phyloP scores from a whole-genome alignment of 202 grass and related monocot species.

The Zizania palustris region DNA sequence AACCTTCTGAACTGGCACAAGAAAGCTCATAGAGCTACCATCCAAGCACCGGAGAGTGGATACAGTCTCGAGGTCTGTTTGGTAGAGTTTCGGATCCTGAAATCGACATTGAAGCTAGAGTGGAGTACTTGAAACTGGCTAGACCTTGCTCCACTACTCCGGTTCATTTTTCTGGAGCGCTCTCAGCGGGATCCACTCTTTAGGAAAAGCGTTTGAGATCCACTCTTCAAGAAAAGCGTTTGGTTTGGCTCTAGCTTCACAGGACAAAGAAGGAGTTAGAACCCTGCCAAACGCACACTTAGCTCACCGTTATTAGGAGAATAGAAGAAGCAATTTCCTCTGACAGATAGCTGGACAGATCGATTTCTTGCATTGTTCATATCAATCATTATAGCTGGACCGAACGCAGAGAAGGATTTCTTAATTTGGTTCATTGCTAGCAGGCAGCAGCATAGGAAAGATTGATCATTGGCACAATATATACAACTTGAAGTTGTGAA shows the following conservation, averaged over 20 bases:
- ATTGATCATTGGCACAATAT: neutral
- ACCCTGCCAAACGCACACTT: no score
- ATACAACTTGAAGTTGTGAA: neutral
- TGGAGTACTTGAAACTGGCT: no score
- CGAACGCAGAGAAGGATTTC: neutral
- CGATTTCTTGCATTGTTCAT: neutral
- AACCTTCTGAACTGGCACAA: slow-evolving; percentile 96
- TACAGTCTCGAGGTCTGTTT: no score
- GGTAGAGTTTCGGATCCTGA: no score
- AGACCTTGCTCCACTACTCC: no score
- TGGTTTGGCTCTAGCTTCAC: no score
- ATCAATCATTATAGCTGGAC: neutral
- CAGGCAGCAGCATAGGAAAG: neutral
- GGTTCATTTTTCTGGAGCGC: no score
- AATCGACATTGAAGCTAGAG: no score
- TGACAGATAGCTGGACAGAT: slow-evolving; percentile 28
- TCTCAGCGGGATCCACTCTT: no score
- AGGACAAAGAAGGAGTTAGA: no score
- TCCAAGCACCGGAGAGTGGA: slow-evolving; percentile 72
- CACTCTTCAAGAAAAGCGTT: no score
- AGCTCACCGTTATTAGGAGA: slow-evolving; percentile 72
- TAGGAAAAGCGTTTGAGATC: no score
- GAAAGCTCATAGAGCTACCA: slow-evolving; percentile 72
- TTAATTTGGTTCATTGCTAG: neutral
- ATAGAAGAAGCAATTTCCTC: slow-evolving; percentile 87